phyloP scores from a whole-genome alignment of 2,329 filamentous ascomycete species.

The Venturiaceae sp. region DNA sequence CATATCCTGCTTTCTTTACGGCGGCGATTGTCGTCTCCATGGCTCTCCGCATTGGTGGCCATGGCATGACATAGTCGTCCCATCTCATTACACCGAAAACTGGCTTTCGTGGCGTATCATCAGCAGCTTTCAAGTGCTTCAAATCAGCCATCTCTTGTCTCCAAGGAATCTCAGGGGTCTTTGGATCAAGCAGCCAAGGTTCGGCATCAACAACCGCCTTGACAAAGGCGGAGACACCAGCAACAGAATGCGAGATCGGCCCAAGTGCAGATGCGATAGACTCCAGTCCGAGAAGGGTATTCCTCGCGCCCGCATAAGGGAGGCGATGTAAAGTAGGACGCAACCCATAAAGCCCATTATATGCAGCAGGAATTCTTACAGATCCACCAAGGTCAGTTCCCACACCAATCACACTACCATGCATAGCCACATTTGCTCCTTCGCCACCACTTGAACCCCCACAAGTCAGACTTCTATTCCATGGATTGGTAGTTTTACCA shows the following conservation, averaged over 20 bases:
- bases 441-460: conserved; percentile 45
- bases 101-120: background rate
- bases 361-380: conserved; percentile 40
- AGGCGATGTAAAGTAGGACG: conserved; percentile 37
- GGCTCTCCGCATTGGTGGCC: conserved; percentile 12
- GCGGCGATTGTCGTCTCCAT: conserved; percentile 44
- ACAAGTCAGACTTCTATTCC: conserved; percentile 36
- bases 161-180: conserved; percentile 45
- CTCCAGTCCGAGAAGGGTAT: background rate
- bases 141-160: conserved; percentile 32
- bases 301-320: conserved; percentile 34
- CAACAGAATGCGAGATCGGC: background rate
- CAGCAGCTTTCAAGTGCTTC: conserved; percentile 12
- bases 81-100: conserved; percentile 10
- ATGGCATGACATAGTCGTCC: conserved; percentile 13
- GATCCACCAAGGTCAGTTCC: conserved; percentile 46
- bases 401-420: conserved; percentile 39
- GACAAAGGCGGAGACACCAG: conserved; percentile 19
- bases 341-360: conserved; percentile 39
- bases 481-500: conserved; percentile 36
- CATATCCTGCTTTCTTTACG: conserved; percentile 39
- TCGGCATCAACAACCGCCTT: conserved; percentile 31
- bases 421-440: conserved; percentile 38
- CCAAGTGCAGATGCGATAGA: background rate
- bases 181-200: conserved; percentile 44